phyloP scores from a whole-genome alignment of 495 filamentous ascomycete genomes.

The Aspergillus haitiensis region DNA sequence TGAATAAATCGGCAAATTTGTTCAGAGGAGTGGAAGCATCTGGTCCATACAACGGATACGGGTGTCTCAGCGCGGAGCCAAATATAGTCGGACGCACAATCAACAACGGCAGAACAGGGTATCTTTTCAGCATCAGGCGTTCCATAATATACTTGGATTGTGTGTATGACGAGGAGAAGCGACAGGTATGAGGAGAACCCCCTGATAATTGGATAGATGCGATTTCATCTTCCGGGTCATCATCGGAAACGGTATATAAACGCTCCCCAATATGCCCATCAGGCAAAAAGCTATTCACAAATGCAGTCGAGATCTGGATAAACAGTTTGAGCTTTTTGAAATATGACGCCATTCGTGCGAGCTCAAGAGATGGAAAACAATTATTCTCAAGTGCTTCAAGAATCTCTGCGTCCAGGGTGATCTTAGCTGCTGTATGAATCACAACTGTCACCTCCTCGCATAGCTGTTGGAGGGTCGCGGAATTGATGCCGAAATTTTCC shows the following conservation, averaged over 20 bases:
- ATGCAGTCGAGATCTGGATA: constrained; percentile 40
- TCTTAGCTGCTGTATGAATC: constrained; percentile 42
- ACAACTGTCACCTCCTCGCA: constrained; percentile 36
- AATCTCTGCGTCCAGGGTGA: constrained; percentile 33
- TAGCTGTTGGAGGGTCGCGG: constrained; percentile 21
- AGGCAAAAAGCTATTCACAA: constrained; percentile 39
- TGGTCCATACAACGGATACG: constrained; percentile 40
- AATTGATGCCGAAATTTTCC: constrained; percentile 32
- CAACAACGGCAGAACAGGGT: constrained; percentile 35
- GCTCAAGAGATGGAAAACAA: constrained; percentile 37
- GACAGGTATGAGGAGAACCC: constrained; percentile 23
- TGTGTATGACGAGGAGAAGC: constrained; percentile 40
- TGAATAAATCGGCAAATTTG: constrained; percentile 36
- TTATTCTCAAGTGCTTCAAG: constrained; percentile 40
- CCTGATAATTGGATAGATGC: constrained; percentile 28
- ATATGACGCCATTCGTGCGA: constrained; percentile 32
- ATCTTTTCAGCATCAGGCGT: constrained; percentile 32
- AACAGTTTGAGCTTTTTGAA: constrained; percentile 38
- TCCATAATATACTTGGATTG: constrained; percentile 45
- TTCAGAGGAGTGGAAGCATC: constrained; percentile 38
- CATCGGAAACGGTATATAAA: constrained; percentile 28
- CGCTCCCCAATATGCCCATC: constrained; percentile 37
- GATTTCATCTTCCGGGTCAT: constrained; percentile 38
- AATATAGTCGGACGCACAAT: constrained; percentile 46
- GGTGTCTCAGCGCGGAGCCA: constrained; percentile 38